Evolutionary conservation across 805 yeast species (phyloP).

Genomic region (Suhomyces canberraensis): DNA sequence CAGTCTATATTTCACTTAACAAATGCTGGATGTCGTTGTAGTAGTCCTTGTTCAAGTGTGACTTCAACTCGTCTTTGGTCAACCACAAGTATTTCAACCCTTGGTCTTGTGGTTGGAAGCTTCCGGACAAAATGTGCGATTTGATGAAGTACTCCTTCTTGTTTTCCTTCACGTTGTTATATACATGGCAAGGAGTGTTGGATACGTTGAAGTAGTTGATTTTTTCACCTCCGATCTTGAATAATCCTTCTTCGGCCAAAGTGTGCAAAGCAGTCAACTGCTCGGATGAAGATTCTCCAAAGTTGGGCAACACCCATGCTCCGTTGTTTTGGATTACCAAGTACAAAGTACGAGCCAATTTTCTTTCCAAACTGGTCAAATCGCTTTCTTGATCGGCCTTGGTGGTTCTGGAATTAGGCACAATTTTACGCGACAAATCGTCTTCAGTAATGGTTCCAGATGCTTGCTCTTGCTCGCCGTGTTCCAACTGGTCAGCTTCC

Average conservation of each 20-base stretch:
- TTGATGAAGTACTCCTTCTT: conserved; percentile 68
- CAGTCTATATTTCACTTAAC: conserved; percentile 36
- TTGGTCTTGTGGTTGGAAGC: conserved; percentile 46
- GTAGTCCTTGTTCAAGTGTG: conserved; percentile 51
- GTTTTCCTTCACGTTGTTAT: conserved; percentile 37
- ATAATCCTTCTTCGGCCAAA: conserved; percentile 73
- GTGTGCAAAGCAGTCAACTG: conserved; percentile 55
- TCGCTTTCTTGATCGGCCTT: conserved; percentile 70
- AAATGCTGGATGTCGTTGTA: conserved; percentile 52
- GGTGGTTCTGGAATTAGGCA: conserved; percentile 68
- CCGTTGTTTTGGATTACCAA: conserved; percentile 52
- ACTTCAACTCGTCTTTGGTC: conserved; percentile 70
- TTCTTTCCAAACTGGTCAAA: conserved; percentile 68
- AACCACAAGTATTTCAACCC: conserved; percentile 72
- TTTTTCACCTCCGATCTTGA: conserved; percentile 64
- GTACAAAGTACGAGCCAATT: conserved; percentile 75
- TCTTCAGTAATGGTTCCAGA: conserved; percentile 26
- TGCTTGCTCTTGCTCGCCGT: conserved; percentile 6
- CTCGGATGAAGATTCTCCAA: conserved; percentile 33
- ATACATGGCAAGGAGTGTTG: conserved; percentile 74
- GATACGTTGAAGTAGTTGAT: conserved; percentile 93
- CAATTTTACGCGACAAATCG: conserved; percentile 65
- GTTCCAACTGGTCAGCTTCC: conserved; percentile 25
- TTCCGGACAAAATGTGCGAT: conserved; percentile 85
- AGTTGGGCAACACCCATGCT: conserved; percentile 82